Evolutionary conservation across 257 asterid genomes (phyloP), one percentile per base, ranked within the genome.

Genomic region (Solanum medicagineum): DNA sequence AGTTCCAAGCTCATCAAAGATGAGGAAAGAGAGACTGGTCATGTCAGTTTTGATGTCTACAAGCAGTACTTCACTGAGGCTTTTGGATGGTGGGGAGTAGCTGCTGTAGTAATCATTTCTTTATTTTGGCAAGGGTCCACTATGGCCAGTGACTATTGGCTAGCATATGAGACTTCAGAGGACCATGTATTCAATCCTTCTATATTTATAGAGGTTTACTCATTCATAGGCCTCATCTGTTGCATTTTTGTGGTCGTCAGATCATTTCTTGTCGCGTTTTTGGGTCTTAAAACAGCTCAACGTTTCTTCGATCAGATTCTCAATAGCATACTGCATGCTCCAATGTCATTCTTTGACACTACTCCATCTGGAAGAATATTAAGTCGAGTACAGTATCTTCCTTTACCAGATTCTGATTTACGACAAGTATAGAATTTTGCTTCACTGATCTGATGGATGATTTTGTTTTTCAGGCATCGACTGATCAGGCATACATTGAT

Each of bases 311-410:
- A 69, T 4, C 93, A 91, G 77, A 90, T 92, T 73, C 85, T 93
- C 51, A 55, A 84, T 22, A 92, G 95, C 83, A 88, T 91, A 40
- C 79, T 94, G 54, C 98, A 86, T 74, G 98, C 98, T 85, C 98
- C 98, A 1, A 93, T 95, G 98, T 91, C 98, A 8, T 95, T 93
- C 89, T 94, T 93, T 29, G 98, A 95, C 88, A 92, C 98, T 9
- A 95, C 98, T 29, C 98, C 98, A n/a, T 93, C 97, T 1, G 98
- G 98, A 29, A 88, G 97, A 88, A 86, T 93, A 49, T 77, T 95
- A 65, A 95, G 91, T 77, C 93, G 98, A n/a, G 98, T 93, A 86
- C 36, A 90, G 93, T 88, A 74, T 86, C 89, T 90, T 69, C 60
- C 66, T 29, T 10, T 20, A 22, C n/a, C 63, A 47, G 45, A 19